Conservation (phyloP, 257 asterid species). For the Jasminum sambac region DNA sequence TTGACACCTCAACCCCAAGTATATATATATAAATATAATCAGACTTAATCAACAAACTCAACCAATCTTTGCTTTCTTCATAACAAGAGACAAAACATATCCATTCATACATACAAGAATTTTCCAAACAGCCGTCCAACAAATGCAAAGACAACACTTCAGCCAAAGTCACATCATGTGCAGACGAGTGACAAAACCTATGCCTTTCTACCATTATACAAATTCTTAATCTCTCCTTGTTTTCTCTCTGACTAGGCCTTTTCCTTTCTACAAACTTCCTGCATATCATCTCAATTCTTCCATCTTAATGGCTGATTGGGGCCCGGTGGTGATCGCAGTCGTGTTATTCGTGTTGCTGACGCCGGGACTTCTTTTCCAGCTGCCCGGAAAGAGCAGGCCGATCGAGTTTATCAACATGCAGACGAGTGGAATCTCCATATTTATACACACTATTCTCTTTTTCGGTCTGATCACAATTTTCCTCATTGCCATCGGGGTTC, state of each 20-base stretch:
- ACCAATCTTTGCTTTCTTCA: too few relatives aligned
- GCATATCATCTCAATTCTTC: not conserved
- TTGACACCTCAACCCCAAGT: too few relatives aligned
- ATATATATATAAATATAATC: too few relatives aligned
- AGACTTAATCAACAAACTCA: too few relatives aligned
- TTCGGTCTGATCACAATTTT: slow-evolving; percentile 44
- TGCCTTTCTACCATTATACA: slow-evolving; percentile 5
- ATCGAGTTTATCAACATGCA: slow-evolving; percentile 46
- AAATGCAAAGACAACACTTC: not conserved
- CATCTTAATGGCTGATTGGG: slow-evolving; percentile 45
- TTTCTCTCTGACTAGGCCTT: not conserved
- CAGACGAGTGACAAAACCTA: slow-evolving; percentile 31
- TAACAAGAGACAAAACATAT: not conserved
- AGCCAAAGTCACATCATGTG: not conserved
- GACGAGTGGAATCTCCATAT: slow-evolving; percentile 49
- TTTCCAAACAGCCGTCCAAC: slow-evolving; percentile 2
- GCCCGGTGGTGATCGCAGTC: slow-evolving; percentile 46
- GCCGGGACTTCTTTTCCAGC: slow-evolving; percentile 54
- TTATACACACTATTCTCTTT: slow-evolving; percentile 47
- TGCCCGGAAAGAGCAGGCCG: slow-evolving; percentile 38
- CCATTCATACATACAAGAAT: not conserved
- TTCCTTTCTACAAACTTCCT: not conserved
- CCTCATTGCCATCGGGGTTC: slow-evolving; percentile 48
- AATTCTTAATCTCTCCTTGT: not conserved
- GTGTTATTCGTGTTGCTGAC: slow-evolving; percentile 42